Evolutionary conservation across 176 grass and related monocot species (phyloP), one percentile per base, ranked within the genome.

Genomic region (Olyra latifolia): DNA sequence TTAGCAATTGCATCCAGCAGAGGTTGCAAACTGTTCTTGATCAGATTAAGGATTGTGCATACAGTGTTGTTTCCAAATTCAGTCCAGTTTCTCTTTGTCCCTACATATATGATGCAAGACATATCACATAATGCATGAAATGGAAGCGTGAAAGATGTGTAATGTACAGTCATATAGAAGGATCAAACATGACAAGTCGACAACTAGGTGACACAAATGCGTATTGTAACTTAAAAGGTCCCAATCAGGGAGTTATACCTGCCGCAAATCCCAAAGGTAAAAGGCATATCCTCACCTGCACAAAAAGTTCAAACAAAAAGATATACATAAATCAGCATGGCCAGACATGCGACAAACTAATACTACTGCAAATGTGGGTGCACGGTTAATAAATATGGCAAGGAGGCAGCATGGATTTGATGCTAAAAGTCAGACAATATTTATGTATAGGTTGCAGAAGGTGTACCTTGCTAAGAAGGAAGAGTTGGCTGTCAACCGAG

Each of bases 241-340:
- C 35, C 72, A 42, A 52, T 63, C 38, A 45, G 83, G 39, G 65
- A 57, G 5, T 19, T 4, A 56, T 90, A 93, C 91, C 85, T 88
- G 78, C 69, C 2, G 55, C 78, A 83, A 88, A 90, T 39, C 27
- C 88, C 69, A 93, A 88, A 47, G 91, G 91, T 65, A 93, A 76
- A 85, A 93, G 91, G 47, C 54, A 76, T 76, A 88, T 78, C 81
- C 64, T 93, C 53, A 93, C 88, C 91, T 93, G 68, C 11, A 44
- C 24, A 69, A 42, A 44, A 71, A 39, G 50, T 73, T 48, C 9
- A 80, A 71, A 64, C 1, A 62, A 47, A 77, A 69, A 30, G 1
- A 42, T 28, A 72, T 58, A 20, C 3, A 5, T 67, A 30, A 79
- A 60, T 66, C 6, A 66, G 9, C 2, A 64, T 38, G 53, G 42